Conservation (phyloP, 192 early-diverging fungal species). For the Chytriomyces sp. region DNA sequence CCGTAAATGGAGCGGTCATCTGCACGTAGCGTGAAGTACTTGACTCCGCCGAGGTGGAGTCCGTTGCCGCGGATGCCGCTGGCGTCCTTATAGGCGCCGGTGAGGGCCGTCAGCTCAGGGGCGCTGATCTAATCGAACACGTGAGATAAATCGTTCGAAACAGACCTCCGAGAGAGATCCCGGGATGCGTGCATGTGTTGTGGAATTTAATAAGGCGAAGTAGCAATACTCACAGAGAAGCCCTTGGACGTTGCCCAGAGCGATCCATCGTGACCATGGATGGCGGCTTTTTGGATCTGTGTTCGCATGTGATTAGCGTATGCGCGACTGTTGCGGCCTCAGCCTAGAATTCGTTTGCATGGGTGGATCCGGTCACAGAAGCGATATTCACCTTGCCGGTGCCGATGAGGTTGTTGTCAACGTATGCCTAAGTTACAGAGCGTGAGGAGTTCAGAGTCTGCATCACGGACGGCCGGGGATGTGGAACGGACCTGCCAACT, state of each 20-base stretch:
- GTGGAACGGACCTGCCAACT: constrained; percentile 31
- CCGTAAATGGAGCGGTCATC: constrained; percentile 74
- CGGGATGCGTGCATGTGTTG: constrained; percentile 12
- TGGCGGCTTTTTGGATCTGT: constrained; percentile 66
- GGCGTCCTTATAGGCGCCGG: constrained; percentile 66
- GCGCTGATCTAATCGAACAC: constrained; percentile 51
- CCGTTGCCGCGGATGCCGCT: constrained; percentile 62
- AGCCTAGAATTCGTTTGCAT: background rate
- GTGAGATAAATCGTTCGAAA: background rate
- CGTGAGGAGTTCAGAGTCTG: background rate
- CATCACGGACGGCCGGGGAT: background rate
- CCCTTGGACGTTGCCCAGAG: constrained; percentile 78
- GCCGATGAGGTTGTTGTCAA: constrained; percentile 77
- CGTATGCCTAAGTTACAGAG: constrained; percentile 73
- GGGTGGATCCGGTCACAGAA: background rate
- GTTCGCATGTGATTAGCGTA: background rate
- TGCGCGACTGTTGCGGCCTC: background rate
- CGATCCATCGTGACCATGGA: constrained; percentile 80
- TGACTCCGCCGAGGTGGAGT: constrained; percentile 63
- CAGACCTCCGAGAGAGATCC: background rate
- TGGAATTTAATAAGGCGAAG: background rate
- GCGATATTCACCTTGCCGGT: constrained; percentile 61
- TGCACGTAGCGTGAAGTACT: constrained; percentile 74
- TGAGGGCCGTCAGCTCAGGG: constrained; percentile 60
- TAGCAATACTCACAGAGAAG: constrained; percentile 64